A percentile compares a stretch with the other conserved stretches of the same genome.
Conservation (phyloP, 192 early-diverging fungal genomes). For the Thamnidium elegans region DNA sequence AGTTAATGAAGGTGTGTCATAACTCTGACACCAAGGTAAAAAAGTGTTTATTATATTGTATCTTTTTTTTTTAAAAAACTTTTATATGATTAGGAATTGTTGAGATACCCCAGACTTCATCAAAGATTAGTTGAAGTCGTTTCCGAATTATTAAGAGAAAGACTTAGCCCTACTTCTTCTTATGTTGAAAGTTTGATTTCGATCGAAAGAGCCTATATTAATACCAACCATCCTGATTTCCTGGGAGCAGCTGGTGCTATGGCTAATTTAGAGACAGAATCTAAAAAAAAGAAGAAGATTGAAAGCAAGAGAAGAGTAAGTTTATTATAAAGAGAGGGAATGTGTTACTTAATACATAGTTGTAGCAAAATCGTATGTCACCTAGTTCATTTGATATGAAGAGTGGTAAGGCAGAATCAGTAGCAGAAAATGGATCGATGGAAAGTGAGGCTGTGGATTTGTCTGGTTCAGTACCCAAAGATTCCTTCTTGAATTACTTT, state of each 20-base stretch:
- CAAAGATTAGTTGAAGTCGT: conserved; percentile 73
- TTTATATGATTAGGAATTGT: conserved; percentile 51
- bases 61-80: not conserved
- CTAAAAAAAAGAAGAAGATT: conserved; percentile 58
- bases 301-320: conserved; percentile 25
- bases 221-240: conserved; percentile 85
- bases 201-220: conserved; percentile 82
- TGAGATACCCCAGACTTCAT: conserved; percentile 74
- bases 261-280: conserved; percentile 62
- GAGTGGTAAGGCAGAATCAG: not conserved
- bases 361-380: too few species aligned
- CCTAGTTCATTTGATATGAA: not conserved
- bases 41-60: not conserved
- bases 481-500: conserved; percentile 46
- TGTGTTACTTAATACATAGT: not conserved
- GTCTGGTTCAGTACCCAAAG: conserved; percentile 24
- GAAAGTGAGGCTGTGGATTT: not conserved
- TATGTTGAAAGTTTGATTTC: conserved; percentile 80
- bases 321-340: not conserved
- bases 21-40: conserved; percentile 66
- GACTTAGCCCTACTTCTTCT: conserved; percentile 64
- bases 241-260: conserved; percentile 78
- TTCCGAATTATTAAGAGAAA: conserved; percentile 72
- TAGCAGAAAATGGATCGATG: not conserved
- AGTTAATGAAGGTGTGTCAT: conserved; percentile 78